These are phyloP conservation scores for Apiospora pterosperma DNA, from an alignment of 2,329 filamentous ascomycete species.

Conservation along the genomic window DNA sequence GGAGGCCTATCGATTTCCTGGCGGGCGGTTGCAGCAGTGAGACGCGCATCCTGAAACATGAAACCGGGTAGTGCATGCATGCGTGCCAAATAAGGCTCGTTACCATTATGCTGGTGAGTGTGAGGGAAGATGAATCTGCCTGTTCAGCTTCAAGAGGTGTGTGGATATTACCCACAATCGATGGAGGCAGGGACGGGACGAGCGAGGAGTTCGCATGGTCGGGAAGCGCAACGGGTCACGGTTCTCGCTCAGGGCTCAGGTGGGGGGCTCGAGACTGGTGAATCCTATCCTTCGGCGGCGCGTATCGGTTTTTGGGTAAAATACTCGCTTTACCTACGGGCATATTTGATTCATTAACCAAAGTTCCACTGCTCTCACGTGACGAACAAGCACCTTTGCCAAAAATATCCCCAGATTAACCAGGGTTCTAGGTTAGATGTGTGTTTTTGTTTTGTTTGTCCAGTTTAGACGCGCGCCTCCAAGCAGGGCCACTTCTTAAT, in stretches of 20 bases:
- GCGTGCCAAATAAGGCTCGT: neutral
- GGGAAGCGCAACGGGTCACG: neutral
- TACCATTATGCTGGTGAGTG: neutral
- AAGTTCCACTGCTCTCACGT: neutral
- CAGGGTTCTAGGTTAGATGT: neutral
- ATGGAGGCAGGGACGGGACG: neutral
- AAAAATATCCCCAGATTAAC: neutral
- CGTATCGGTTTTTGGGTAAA: neutral
- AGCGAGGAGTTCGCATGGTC: neutral
- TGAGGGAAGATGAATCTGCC: neutral
- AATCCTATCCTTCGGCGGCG: neutral
- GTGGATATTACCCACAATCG: neutral
- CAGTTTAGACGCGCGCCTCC: conserved; percentile 21
- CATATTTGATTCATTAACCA: neutral
- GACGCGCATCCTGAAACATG: neutral
- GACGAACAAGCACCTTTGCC: neutral
- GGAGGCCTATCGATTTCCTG: neutral
- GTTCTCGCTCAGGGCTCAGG: too few relatives aligned
- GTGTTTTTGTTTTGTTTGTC: neutral
- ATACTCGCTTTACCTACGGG: neutral
- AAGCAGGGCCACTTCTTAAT: conserved; percentile 7
- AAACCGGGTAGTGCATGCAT: neutral
- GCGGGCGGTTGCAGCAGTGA: neutral
- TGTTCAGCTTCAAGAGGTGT: neutral
- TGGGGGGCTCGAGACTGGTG: too few relatives aligned